phyloP scores from a whole-genome alignment of 225 moss, liverwort and hornwort species.

The Antitrichia curtipendula region DNA sequence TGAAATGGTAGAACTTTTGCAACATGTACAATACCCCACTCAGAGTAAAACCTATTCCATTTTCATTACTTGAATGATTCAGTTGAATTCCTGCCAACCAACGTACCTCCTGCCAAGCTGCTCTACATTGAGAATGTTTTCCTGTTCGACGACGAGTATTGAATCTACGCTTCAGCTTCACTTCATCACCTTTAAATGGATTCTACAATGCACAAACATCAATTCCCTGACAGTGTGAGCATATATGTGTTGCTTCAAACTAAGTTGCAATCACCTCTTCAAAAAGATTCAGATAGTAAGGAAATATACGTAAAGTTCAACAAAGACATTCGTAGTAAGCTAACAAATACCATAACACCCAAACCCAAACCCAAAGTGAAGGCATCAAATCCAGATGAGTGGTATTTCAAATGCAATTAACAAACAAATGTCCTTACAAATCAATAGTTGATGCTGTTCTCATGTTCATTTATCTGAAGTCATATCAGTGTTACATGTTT shows the following conservation, averaged over 20 bases:
- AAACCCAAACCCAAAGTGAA: not conserved
- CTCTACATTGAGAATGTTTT: slow-evolving; percentile 10
- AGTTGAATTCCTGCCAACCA: not conserved
- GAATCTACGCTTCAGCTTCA: slow-evolving; percentile 4
- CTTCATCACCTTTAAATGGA: slow-evolving; percentile 15
- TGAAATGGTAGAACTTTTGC: not conserved
- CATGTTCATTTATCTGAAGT: not conserved
- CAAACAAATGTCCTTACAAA: not conserved
- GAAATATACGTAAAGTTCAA: not conserved
- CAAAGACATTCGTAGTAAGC: not conserved
- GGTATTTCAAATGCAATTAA: not conserved
- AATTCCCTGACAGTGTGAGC: not conserved
- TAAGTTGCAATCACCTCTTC: not conserved
- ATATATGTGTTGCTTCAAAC: not conserved
- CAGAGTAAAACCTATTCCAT: not conserved
- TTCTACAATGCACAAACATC: slow-evolving; percentile 9
- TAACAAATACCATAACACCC: not conserved
- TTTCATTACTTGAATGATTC: not conserved
- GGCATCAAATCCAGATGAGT: not conserved
- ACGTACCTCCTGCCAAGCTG: slow-evolving; percentile 70
- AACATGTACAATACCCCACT: not conserved
- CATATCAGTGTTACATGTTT: too few relatives aligned
- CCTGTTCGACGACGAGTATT: not conserved
- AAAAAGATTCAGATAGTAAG: not conserved
- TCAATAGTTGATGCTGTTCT: not conserved